Evolutionary conservation across 2,329 filamentous ascomycete genomes (phyloP), one percentile per base, ranked within the genome.

Genomic region (Penicillium sp.): DNA sequence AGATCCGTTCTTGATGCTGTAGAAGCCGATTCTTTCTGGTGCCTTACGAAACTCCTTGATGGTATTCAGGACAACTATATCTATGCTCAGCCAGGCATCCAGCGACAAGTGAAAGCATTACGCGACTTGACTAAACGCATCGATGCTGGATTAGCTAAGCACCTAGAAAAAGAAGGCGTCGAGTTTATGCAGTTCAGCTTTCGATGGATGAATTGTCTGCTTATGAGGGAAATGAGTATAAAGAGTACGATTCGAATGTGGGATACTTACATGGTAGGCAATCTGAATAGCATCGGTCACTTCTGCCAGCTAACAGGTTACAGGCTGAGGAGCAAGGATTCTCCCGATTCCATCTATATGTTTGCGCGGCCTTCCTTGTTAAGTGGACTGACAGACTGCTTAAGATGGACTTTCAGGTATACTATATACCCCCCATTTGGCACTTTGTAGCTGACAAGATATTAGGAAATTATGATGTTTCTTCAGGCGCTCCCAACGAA

Each of bases 131-230:
- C 93, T 1, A 88, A 89, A 53, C 83, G 94, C 56, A 99, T 99
- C 62, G 93, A 97, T 70, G 83, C 84, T 26, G 82, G 81, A 3
- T 77, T 99, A 48, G 90, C 92, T 3, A 94, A 89, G 65, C 94
- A 99, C 70, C 80, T 99, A 42, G 91, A 97, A 69, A 83, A 83
- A 23, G 91, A 97, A 73, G 88, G 91, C 30, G 91, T 99, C 26
- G 94, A 99, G 70, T 99, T 99, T 68, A 99, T 99, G 67, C 94
- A 99, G 70, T 99, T 99, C 75, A 97, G 91, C 74, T 99, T 99
- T 71, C 83, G 94, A 56, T 99, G 94, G 94, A 99, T 99, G 94
- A 99, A 99, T 68, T 99, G 94, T 72, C 83, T 99, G 52, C 80
- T 99, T 62, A 99, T 99, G 94, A 84, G 94, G 61, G 94, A 99